phyloP scores from a whole-genome alignment of 164 flowering plant genomes.

The Berberis vulgaris region DNA sequence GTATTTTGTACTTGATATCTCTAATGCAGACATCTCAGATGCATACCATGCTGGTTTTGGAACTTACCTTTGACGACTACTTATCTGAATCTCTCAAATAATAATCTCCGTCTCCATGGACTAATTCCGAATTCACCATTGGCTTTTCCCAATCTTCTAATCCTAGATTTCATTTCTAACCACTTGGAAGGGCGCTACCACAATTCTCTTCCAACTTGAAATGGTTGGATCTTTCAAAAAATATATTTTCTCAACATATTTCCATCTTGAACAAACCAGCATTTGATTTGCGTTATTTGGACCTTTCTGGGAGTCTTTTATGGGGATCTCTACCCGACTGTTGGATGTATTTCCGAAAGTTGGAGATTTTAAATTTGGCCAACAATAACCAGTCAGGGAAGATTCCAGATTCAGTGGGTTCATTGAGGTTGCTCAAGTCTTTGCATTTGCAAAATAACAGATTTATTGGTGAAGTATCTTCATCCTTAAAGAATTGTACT shows the following conservation, averaged over 20 bases:
- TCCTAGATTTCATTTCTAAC: too few species aligned
- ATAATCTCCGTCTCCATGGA: too few species aligned
- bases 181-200: too few species aligned
- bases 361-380: constrained; percentile 11
- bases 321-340: constrained; percentile 5
- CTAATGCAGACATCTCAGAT: constrained; percentile 2
- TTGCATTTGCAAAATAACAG: constrained; percentile 14
- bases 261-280: neutral
- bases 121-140: too few species aligned
- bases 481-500: constrained; percentile 9
- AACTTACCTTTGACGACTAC: neutral
- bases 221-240: too few species aligned
- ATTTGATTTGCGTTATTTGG: neutral
- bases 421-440: neutral
- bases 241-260: neutral
- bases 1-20: neutral
- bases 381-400: constrained; percentile 21
- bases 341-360: constrained; percentile 1
- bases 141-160: too few species aligned
- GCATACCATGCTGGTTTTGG: constrained; percentile 6
- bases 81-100: neutral
- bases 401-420: constrained; percentile 19
- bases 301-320: constrained; percentile 6
- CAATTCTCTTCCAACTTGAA: too few species aligned
- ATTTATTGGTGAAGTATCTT: constrained; percentile 19